Evolutionary conservation across 2,329 filamentous ascomycete genomes (phyloP), one percentile per base, ranked within the genome.

Genomic region (Ceratocystiopsis brevicomis): DNA sequence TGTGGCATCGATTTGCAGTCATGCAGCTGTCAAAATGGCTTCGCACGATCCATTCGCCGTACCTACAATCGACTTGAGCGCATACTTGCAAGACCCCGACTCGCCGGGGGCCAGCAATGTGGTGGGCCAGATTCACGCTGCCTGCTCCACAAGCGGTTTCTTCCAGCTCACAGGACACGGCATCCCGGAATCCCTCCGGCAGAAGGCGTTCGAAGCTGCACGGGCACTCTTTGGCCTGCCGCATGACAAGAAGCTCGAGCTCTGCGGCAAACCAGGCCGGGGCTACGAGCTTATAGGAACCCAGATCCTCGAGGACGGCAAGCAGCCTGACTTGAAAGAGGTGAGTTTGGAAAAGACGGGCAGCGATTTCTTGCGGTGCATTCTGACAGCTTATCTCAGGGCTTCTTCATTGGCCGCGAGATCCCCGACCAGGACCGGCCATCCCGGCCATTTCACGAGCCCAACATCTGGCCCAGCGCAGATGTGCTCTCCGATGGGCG

Each of bases 261-360:
- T 66, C 8, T 56, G 53, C 11, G 33, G 33, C 30, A 9, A 13
- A n/a, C 43, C 50, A 17, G 62, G 66, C 47, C 57, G 67, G 38
- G 67, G 67, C n/a, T 71, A 70, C 48, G 67, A 71, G 48, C 54
- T 63, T 37, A 53, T 68, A 1, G 56, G 60, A 6, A 60, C 59
- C 2, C 64, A 69, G 46, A 60, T 59, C 3, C 53, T 66, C 4
- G 63, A 68, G 49, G 55, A 59, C 13, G 60, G 57, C 15, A 57
- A 57, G 11, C 54, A 58, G 30, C 64, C 64, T 4, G 66, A 67
- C 47, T 56, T 67, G 32, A 70, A 68, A 49, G 65, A 69, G 48
- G 50, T 49, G 9, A 16, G 51, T 45, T 54, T 5, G 9, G 17
- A 17, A 4, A 4, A 19, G n/a, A 37, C 16, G 38, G 14, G 6